Base-by-base conservation (phyloP, 2,329 filamentous ascomycete species). In the Colletotrichum sp. region DNA sequence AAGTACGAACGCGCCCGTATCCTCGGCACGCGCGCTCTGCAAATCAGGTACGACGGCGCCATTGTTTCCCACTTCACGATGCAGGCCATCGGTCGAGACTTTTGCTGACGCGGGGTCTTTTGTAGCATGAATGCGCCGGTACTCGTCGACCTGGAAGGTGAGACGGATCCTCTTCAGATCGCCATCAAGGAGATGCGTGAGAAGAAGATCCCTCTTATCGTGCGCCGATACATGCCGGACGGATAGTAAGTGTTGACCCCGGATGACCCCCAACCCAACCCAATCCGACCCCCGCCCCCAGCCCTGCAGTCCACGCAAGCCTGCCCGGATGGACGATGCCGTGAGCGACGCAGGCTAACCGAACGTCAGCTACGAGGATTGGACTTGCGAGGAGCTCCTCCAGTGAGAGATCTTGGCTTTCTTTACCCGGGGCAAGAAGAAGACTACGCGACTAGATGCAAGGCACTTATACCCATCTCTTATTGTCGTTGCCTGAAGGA, bases 1-100 rank as follows among this genome's bases (percentile, higher is more conserved):
- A 99, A 99, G 88, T 99, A 99, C 87, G 97, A 99, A 90, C 92
- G 93, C 81, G 97, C 97, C 78, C 93, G 97, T 83, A 96, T 99
- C 76, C 88, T 99, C 78, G 97, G 97, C 64, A 99, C 97, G 55
- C 91, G 97, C 79, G 97, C 97, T 55, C 86, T 99, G 83, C 97
- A 99, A 87, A 99, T 99, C 83, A 98, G 95, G 95, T 98, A 86
- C 71, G 92, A n/a, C 30, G 15, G 16, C 24, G 12, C 44, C 18
- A 52, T 52, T 4, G 0, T 52, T 52, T 16, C 49, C 71, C 15
- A 15, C 55, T 55, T 21, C 30, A 39, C 28, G 63, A n/a, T n/a
- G 26, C 57, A 26, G 39, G 44, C 44, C 44, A 32, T 36, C 72
- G 59, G 59, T 59, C n/a, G 28, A 59, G 30, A 6, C 24, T 59